Evolutionary conservation across 176 grass and related monocot species (phyloP), one percentile per base, ranked within the genome.

Genomic region (Panicum miliaceum): DNA sequence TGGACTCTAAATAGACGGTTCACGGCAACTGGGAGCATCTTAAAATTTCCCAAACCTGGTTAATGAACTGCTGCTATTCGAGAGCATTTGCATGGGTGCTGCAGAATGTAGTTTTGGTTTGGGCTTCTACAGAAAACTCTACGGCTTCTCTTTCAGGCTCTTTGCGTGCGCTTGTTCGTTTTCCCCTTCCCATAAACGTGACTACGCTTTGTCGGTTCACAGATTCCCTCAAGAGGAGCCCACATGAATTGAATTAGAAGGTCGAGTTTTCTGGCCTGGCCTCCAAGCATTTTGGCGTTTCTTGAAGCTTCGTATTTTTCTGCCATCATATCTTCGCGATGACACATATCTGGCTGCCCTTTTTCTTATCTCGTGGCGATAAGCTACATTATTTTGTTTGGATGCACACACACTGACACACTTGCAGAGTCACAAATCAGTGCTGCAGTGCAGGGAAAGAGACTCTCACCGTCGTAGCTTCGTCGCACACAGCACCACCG

Each of bases 251-350:
- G 29, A 32, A 32, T 32, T 32, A 32, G 29, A 75, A 59, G 58
- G 82, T 84, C 58, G 32, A 84, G 58, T 29, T 4, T 4, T 61
- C 58, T 62, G 59, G 54, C 59, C 58, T 62, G 59, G 54, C 59
- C 75, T 75, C 22, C 8, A 62, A 36, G 27, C 18, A 3, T n/a
- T 73, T 82, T 73, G 40, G 53, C 68, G 7, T 61, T 48, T 47
- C 52, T 26, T 62, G 25, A 38, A 22, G 7, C 42, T 36, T 83
- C 43, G 4, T 58, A 32, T 48, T 60, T 15, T 69, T 20, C 13
- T 20, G 11, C 35, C 36, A 8, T 8, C n/a, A 60, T 23, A 25
- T 27, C 58, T 60, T 60, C 54, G 20, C 23, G 20, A 58, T 58
- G 19, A 18, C 13, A 52, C 51, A 56, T 26, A 7, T 57, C 3